These are phyloP conservation scores for Termitomyces sp. DNA, from an alignment of 768 basidiomycete genomes.

Conservation along the genomic window DNA sequence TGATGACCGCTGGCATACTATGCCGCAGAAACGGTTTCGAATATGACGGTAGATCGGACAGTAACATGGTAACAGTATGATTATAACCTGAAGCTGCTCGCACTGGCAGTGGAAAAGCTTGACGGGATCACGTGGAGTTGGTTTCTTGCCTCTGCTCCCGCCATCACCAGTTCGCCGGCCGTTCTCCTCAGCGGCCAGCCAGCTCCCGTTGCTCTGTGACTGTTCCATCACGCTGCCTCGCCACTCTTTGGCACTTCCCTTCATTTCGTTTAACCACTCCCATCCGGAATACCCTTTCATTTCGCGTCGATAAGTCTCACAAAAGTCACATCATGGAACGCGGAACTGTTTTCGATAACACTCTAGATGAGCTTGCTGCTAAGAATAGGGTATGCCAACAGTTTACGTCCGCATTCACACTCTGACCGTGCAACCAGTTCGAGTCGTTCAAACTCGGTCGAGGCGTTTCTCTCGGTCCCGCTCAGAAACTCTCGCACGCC, in stretches of 20 bases:
- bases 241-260: constrained; percentile 28
- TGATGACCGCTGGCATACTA: constrained; percentile 76
- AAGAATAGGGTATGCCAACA: constrained; percentile 32
- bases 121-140: constrained; percentile 13
- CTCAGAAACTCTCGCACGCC: constrained; percentile 43
- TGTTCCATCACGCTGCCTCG: constrained; percentile 11
- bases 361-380: constrained; percentile 31
- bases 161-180: constrained; percentile 13
- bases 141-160: constrained; percentile 13
- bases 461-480: constrained; percentile 31
- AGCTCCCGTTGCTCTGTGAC: constrained; percentile 13
- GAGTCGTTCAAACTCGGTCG: constrained; percentile 70
- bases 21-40: constrained; percentile 78
- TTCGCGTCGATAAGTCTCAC: constrained; percentile 13
- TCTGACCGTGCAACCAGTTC: constrained; percentile 37
- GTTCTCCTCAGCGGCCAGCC: constrained; percentile 10
- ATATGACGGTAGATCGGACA: too few relatives aligned
- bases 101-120: too few relatives aligned
- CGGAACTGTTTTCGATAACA: constrained; percentile 19
- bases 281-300: constrained; percentile 26
- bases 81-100: too few relatives aligned
- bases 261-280: constrained; percentile 30
- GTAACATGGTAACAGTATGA: too few relatives aligned
- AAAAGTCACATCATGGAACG: constrained; percentile 20
- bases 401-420: background rate